These are phyloP conservation scores for Aspergillus carbonarius DNA, from an alignment of 2,329 filamentous ascomycete genomes.

Conservation along the genomic window DNA sequence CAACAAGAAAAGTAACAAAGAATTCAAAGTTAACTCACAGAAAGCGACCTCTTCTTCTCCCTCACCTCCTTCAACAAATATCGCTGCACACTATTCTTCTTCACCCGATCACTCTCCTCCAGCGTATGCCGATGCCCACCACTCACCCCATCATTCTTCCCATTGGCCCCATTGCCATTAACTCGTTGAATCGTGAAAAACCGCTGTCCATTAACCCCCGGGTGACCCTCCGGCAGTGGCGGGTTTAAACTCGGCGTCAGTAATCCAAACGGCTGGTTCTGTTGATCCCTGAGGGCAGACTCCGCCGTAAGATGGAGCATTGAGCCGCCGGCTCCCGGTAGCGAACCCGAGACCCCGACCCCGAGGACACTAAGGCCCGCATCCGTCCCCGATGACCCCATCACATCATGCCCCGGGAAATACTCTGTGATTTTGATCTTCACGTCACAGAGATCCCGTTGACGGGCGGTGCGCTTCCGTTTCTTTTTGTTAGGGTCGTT, in stretches of 20 bases:
- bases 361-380: slow-evolving; percentile 23
- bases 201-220: slow-evolving; percentile 52
- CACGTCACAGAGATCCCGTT: slow-evolving; percentile 78
- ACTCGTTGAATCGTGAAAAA: slow-evolving; percentile 76
- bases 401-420: slow-evolving; percentile 53
- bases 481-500: slow-evolving; percentile 81
- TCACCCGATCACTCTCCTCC: slow-evolving; percentile 73
- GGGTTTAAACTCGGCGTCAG: slow-evolving; percentile 42
- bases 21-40: slow-evolving; percentile 51
- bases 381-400: slow-evolving; percentile 10
- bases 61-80: slow-evolving; percentile 64
- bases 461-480: slow-evolving; percentile 70
- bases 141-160: slow-evolving; percentile 66
- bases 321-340: slow-evolving; percentile 23
- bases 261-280: slow-evolving; percentile 42
- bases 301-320: background rate
- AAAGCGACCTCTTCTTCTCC: slow-evolving; percentile 58
- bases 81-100: slow-evolving; percentile 75
- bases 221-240: slow-evolving; percentile 44
- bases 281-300: background rate
- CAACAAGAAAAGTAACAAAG: too few relatives aligned
- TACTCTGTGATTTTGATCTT: slow-evolving; percentile 86
- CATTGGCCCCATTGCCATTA: slow-evolving; percentile 73
- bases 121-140: slow-evolving; percentile 74
- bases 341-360: slow-evolving; percentile 24